Conservation (phyloP, 805 yeast genomes). For the Ogataea pignaliae region DNA sequence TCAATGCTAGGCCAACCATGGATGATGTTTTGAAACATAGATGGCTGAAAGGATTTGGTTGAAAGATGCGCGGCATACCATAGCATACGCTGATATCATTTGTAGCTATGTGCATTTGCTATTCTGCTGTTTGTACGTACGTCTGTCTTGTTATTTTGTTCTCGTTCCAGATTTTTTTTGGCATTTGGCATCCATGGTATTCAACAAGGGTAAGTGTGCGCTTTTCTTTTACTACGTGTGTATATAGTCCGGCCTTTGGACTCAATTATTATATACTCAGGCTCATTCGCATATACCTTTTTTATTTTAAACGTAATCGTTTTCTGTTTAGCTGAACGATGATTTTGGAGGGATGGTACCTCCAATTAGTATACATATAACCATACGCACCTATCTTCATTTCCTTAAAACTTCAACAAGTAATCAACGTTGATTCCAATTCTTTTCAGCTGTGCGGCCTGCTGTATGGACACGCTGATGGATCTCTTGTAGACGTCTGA, state of each 20-base stretch:
- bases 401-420: conserved; percentile 33
- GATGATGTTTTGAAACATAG: conserved; percentile 60
- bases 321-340: too few relatives aligned
- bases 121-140: background rate
- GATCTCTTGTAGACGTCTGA: conserved; percentile 53
- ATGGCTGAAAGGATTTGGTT: conserved; percentile 49
- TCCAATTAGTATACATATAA: too few relatives aligned
- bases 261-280: too few relatives aligned
- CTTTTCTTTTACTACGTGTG: background rate
- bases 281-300: too few relatives aligned
- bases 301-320: too few relatives aligned
- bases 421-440: conserved; percentile 75
- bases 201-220: background rate
- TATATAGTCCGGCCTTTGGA: too few relatives aligned
- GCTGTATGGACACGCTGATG: conserved; percentile 49
- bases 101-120: background rate
- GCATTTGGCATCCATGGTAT: background rate
- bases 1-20: conserved; percentile 67
- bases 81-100: background rate
- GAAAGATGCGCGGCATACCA: too few relatives aligned
- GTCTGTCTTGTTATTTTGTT: background rate
- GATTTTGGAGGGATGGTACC: too few relatives aligned
- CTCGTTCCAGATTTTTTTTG: background rate
- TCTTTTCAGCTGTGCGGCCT: conserved; percentile 55
- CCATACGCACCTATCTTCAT: background rate